These are phyloP conservation scores for Cordyceps militaris DNA, from an alignment of 2,329 filamentous ascomycete species.

Conservation along the genomic window DNA sequence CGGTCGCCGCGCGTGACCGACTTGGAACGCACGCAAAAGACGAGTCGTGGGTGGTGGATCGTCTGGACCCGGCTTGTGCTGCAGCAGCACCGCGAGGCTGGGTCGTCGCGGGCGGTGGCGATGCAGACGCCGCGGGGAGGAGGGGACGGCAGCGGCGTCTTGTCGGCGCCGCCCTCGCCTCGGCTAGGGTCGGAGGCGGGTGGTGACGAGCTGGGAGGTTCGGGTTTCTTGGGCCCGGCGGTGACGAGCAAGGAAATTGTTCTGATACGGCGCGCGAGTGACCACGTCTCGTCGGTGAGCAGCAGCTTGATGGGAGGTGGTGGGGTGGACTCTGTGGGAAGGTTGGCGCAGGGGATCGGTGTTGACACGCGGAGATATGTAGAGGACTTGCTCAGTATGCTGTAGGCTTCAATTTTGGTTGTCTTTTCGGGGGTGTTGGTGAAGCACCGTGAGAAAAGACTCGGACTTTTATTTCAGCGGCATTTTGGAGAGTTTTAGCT, in stretches of 20 bases:
- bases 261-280: conserved; percentile 52
- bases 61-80: conserved; percentile 56
- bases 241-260: conserved; percentile 51
- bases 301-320: conserved; percentile 31
- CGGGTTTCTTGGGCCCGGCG: conserved; percentile 13
- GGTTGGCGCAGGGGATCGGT: conserved; percentile 65
- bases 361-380: conserved; percentile 71
- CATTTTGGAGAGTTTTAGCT: conserved; percentile 6
- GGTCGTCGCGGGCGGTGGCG: background rate
- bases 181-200: background rate
- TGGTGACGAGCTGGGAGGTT: conserved; percentile 10
- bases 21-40: conserved; percentile 58
- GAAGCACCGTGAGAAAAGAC: background rate
- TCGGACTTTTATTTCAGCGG: background rate
- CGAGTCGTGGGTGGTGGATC: conserved; percentile 61
- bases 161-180: conserved; percentile 1
- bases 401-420: conserved; percentile 18
- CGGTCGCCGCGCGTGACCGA: conserved; percentile 34
- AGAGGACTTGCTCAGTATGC: conserved; percentile 60
- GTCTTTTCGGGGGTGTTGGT: background rate
- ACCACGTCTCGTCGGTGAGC: conserved; percentile 35
- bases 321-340: conserved; percentile 34
- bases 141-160: background rate
- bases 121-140: conserved; percentile 14
- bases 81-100: conserved; percentile 20